Evolutionary conservation across 2,329 filamentous ascomycete species (phyloP).

Genomic region (Akanthomyces dipterigenus): DNA sequence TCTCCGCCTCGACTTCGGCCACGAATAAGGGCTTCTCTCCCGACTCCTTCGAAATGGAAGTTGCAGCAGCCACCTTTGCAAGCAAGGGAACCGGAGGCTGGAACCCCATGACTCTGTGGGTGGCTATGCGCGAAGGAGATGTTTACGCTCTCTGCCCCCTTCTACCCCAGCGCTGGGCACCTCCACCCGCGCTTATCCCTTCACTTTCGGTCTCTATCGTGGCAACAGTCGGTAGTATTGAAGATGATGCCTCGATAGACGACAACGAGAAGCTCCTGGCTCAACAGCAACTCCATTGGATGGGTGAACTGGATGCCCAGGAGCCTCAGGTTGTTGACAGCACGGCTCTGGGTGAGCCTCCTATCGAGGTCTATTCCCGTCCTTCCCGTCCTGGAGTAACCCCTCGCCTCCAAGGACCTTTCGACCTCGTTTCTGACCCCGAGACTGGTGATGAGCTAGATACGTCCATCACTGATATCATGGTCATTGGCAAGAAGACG

Average conservation of each 20-base stretch:
- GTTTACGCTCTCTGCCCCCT: conserved; percentile 90
- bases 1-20: conserved; percentile 66
- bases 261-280: conserved; percentile 48
- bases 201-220: conserved; percentile 79
- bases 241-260: conserved; percentile 51
- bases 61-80: conserved; percentile 78
- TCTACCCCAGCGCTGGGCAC: conserved; percentile 79
- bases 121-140: conserved; percentile 91
- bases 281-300: conserved; percentile 61
- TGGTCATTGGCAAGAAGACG: conserved; percentile 55
- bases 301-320: conserved; percentile 58
- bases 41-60: conserved; percentile 88
- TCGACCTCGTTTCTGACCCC: conserved; percentile 49
- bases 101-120: conserved; percentile 93
- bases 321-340: conserved; percentile 51
- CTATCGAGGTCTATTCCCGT: conserved; percentile 49
- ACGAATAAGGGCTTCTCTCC: conserved; percentile 80
- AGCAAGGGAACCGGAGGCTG: conserved; percentile 67
- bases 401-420: conserved; percentile 56
- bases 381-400: conserved; percentile 51
- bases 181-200: conserved; percentile 68
- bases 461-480: conserved; percentile 52
- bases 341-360: conserved; percentile 36
- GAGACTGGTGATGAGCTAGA: conserved; percentile 52
- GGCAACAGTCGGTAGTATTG: conserved; percentile 58